These are phyloP conservation scores for Solanum ossicruentum DNA, from an alignment of 257 asterid genomes.

Conservation along the genomic window DNA sequence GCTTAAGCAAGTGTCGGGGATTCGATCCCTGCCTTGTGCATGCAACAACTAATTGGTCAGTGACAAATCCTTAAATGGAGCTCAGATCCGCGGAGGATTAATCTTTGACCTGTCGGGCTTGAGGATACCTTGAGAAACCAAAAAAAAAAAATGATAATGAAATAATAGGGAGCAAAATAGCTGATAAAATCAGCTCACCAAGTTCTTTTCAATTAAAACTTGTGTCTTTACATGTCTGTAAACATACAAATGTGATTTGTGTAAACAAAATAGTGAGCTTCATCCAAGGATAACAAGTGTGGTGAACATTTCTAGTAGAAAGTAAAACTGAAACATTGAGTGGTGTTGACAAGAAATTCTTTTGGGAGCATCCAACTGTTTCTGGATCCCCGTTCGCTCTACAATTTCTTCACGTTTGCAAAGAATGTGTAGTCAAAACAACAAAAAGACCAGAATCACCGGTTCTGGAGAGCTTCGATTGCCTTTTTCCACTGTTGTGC, in stretches of 20 bases:
- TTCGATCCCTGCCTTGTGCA: no score
- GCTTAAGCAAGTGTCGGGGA: no score
- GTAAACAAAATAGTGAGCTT: not conserved
- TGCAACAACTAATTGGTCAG: no score
- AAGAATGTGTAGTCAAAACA: conserved; percentile 27
- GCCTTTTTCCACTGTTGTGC: conserved; percentile 93
- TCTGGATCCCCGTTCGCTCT: conserved; percentile 14
- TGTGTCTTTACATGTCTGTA: not conserved
- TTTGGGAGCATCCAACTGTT: conserved; percentile 13
- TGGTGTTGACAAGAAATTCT: not conserved
- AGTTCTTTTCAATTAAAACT: not conserved
- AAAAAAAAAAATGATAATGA: no score
- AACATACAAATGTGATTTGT: not conserved
- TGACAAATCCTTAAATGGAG: no score
- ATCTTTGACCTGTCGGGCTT: no score
- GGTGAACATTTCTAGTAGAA: not conserved
- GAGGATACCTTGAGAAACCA: no score
- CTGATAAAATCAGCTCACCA: not conserved
- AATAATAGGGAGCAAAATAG: not conserved
- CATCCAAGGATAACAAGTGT: not conserved
- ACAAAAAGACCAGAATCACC: conserved; percentile 20
- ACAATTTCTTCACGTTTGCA: conserved; percentile 25
- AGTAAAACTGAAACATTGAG: not conserved
- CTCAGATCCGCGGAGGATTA: no score
- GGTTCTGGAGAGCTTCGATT: conserved; percentile 81